Evolutionary conservation across 208 protist species (phyloP).

Genomic region (Leishmania lainsoni): DNA sequence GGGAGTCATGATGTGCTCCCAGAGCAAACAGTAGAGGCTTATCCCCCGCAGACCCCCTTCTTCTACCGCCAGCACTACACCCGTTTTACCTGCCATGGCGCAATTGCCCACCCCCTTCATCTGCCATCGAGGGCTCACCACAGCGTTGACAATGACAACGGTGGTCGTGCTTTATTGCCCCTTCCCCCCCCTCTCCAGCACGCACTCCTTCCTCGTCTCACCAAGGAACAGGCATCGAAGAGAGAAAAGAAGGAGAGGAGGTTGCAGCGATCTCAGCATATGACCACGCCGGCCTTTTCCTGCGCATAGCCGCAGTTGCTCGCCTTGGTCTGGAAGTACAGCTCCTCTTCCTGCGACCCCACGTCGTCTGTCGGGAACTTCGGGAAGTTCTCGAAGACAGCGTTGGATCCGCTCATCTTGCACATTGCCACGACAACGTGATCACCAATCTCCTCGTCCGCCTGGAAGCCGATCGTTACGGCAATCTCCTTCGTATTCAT

Average conservation of each 20-base stretch:
- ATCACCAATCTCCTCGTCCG: slow-evolving; percentile 16
- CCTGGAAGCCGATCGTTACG: slow-evolving; percentile 58
- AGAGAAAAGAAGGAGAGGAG: neutral
- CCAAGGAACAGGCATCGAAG: neutral
- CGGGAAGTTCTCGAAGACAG: slow-evolving; percentile 89
- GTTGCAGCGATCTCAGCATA: slow-evolving; percentile 19
- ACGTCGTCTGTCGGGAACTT: slow-evolving; percentile 57
- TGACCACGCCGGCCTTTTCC: slow-evolving; percentile 37
- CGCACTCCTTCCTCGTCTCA: neutral
- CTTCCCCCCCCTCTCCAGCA: neutral
- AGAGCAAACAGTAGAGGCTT: neutral
- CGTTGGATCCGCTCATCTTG: slow-evolving; percentile 44
- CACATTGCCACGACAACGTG: slow-evolving; percentile 37
- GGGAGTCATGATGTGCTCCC: slow-evolving; percentile 1
- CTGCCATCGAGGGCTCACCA: too few species aligned
- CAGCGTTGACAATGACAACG: too few species aligned
- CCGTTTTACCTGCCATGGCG: neutral
- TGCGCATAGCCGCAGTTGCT: slow-evolving; percentile 46
- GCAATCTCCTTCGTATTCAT: slow-evolving; percentile 49
- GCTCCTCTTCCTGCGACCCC: slow-evolving; percentile 30
- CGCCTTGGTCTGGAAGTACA: slow-evolving; percentile 68
- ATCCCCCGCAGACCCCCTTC: neutral
- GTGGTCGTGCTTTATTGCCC: too few species aligned
- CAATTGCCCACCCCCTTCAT: neutral
- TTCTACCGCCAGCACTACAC: too few species aligned